These are phyloP conservation scores for Fusarium caatingaense DNA, from an alignment of 2,329 filamentous ascomycete genomes.

Conservation along the genomic window DNA sequence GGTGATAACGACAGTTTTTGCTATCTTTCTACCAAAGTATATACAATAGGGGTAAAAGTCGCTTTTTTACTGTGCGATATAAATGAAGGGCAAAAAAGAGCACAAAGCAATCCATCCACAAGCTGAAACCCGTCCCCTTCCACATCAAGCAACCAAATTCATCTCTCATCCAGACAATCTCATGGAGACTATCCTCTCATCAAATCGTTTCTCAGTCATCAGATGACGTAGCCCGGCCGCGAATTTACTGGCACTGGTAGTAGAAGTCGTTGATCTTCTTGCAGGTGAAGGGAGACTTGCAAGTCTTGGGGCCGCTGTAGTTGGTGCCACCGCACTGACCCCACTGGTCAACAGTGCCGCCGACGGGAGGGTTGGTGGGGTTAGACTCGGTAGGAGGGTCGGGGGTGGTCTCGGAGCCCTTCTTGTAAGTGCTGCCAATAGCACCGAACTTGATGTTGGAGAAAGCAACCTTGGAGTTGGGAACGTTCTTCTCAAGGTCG, in stretches of 20 bases:
- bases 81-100: conserved; percentile 30
- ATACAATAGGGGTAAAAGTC: conserved; percentile 28
- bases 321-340: conserved; percentile 54
- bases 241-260: conserved; percentile 55
- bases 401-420: conserved; percentile 14
- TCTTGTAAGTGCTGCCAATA: conserved; percentile 62
- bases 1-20: conserved; percentile 34
- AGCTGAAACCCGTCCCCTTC: conserved; percentile 13
- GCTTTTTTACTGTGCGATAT: conserved; percentile 20
- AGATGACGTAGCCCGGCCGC: not conserved
- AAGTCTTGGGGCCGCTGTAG: conserved; percentile 52
- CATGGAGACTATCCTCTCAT: not conserved
- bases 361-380: conserved; percentile 14
- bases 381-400: conserved; percentile 17
- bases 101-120: conserved; percentile 9
- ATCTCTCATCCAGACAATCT: conserved; percentile 3
- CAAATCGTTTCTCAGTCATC: not conserved
- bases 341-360: conserved; percentile 43
- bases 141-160: not conserved
- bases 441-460: conserved; percentile 70
- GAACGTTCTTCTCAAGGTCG: conserved; percentile 59
- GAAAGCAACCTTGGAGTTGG: conserved; percentile 65
- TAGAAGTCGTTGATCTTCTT: conserved; percentile 54
- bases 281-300: conserved; percentile 52
- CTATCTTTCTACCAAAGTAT: conserved; percentile 27